Conservation (phyloP, 306 rosid genomes). For the Quercus bicolor region DNA sequence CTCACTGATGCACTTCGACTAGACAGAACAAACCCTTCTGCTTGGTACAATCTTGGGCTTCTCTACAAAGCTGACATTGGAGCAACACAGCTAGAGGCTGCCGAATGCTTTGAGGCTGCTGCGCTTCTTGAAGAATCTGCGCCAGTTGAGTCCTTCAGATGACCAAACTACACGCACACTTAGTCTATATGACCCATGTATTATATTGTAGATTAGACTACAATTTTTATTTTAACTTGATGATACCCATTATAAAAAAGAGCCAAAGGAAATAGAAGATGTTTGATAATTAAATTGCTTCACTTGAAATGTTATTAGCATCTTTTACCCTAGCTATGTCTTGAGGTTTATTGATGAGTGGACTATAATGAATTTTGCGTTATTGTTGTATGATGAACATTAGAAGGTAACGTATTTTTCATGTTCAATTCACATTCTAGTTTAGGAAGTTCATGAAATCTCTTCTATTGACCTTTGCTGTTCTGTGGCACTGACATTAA, state of each 20-base stretch:
- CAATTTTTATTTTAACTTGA: neutral
- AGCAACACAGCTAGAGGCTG: slow-evolving; percentile 52
- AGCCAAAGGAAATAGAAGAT: neutral
- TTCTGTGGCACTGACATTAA: too few species aligned
- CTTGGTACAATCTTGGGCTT: slow-evolving; percentile 94
- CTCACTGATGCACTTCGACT: slow-evolving; percentile 74
- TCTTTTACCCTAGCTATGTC: neutral
- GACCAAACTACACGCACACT: slow-evolving; percentile 12
- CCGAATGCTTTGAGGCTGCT: slow-evolving; percentile 83
- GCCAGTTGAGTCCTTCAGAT: slow-evolving; percentile 80
- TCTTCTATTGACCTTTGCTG: too few species aligned
- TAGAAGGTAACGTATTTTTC: neutral
- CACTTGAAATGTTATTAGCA: neutral
- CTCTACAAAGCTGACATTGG: slow-evolving; percentile 57
- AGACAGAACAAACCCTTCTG: slow-evolving; percentile 67
- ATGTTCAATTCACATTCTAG: neutral
- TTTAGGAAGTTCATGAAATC: neutral
- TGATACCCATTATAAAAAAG: neutral
- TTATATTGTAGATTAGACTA: slow-evolving; percentile 1
- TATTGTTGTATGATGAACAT: neutral
- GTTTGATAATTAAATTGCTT: neutral
- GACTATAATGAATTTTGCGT: neutral
- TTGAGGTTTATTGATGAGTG: neutral
- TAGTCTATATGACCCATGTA: slow-evolving; percentile 1
- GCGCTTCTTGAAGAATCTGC: slow-evolving; percentile 73